Percentiles rank a stretch among this genome's conserved stretches.
Evolutionary conservation across 1,284 basidiomycete species (phyloP).

Genomic region (Trametes pubescens): DNA sequence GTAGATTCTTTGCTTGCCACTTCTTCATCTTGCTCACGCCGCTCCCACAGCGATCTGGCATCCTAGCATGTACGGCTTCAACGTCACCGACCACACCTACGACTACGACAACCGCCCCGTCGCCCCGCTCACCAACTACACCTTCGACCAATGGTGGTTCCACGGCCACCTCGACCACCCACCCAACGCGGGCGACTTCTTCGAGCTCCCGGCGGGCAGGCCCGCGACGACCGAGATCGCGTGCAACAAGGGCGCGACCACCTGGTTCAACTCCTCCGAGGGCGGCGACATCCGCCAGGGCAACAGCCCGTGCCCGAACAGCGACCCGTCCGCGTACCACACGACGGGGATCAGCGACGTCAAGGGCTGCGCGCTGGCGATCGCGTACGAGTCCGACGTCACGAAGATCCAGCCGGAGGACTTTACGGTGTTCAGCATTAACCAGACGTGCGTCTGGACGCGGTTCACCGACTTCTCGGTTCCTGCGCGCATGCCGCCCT

Average conservation of each 20-base stretch:
- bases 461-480: constrained; percentile 71
- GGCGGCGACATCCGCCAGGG: constrained; percentile 58
- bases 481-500: constrained; percentile 72
- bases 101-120: constrained; percentile 63
- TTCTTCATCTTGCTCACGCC: background rate
- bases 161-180: constrained; percentile 65
- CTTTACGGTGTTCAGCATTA: constrained; percentile 75
- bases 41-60: constrained; percentile 39
- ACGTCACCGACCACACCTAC: constrained; percentile 57
- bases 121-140: constrained; percentile 58
- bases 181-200: constrained; percentile 60
- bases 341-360: constrained; percentile 60
- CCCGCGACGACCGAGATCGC: constrained; percentile 59
- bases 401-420: constrained; percentile 65
- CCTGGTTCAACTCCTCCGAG: constrained; percentile 55
- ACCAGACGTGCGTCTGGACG: constrained; percentile 76
- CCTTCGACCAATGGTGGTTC: constrained; percentile 76
- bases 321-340: constrained; percentile 54
- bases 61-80: constrained; percentile 58
- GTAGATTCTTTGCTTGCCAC: background rate
- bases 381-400: constrained; percentile 71
- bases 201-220: constrained; percentile 63
- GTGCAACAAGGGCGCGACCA: constrained; percentile 65
- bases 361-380: constrained; percentile 72
- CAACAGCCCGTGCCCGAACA: constrained; percentile 58